These are phyloP conservation scores for Rhizoctonia solani DNA, from an alignment of 1,284 basidiomycete species.

Conservation along the genomic window DNA sequence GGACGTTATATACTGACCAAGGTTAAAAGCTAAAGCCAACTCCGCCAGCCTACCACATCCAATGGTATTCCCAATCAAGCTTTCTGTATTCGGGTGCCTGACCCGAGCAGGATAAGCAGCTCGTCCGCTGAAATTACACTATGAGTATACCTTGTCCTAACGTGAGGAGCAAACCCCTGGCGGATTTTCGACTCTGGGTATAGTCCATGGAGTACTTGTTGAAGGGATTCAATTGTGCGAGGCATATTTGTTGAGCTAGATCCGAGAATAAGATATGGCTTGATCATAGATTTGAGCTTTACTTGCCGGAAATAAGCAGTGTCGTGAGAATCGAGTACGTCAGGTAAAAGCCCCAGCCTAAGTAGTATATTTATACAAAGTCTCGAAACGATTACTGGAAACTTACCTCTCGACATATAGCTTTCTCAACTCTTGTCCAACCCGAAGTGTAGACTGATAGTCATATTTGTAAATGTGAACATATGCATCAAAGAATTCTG, in stretches of 20 bases:
- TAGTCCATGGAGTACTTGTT: constrained; percentile 72
- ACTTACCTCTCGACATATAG: constrained; percentile 72
- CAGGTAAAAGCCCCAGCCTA: constrained; percentile 69
- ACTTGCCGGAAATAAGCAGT: constrained; percentile 64
- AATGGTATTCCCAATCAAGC: constrained; percentile 69
- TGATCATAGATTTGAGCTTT: neutral
- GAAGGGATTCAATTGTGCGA: constrained; percentile 75
- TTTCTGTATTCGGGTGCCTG: constrained; percentile 73
- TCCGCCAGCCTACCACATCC: constrained; percentile 68
- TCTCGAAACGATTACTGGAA: neutral
- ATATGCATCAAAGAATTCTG: neutral
- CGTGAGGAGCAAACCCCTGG: constrained; percentile 52
- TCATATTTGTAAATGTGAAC: constrained; percentile 27
- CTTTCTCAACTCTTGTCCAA: constrained; percentile 62
- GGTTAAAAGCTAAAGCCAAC: constrained; percentile 63
- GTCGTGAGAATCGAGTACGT: constrained; percentile 53
- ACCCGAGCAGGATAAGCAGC: neutral
- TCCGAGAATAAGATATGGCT: constrained; percentile 6
- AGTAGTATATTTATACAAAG: neutral
- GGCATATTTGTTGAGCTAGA: constrained; percentile 69
- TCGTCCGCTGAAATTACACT: constrained; percentile 29
- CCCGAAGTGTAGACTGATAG: constrained; percentile 62
- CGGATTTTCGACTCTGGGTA: constrained; percentile 62
- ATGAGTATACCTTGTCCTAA: constrained; percentile 58
- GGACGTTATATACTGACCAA: constrained; percentile 50